Base-by-base conservation (phyloP, 495 filamentous ascomycete species). In the Usnea hakonensis region DNA sequence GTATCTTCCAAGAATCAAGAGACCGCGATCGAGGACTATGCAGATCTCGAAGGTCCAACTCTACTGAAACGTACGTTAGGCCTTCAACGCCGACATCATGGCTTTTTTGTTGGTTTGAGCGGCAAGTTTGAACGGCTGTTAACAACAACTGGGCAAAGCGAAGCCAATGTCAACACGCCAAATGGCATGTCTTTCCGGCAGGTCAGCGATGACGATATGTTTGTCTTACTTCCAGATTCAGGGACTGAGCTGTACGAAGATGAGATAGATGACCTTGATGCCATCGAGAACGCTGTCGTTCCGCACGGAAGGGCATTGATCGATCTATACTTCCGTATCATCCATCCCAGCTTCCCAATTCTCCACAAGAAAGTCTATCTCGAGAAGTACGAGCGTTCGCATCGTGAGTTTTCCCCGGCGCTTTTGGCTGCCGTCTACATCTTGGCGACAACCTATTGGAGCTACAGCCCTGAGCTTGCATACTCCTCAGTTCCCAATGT, bases 351-450 rank as follows among this genome's bases (percentile, higher is more conserved):
- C 64, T 91, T 91, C 66, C 90, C 90, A n/a, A 89, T 94, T 63
- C 75, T 94, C 48, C 85, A 92, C 66, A 90, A 89, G 75, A 80
- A 79, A 38, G 83, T 90, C 48, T 93, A 90, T 67, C 78, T 88
- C 66, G 87, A 91, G 66, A 89, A 90, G 73, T 88, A 91, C 70
- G 79, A 84, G 28, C 82, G 85, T 55, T 83, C 84, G 23, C 81
- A 89, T 70, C 83, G 82, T 36, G 85, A 90, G 62, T 89, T 92
- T 70, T 87, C 88, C 28, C 87, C 90, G 30, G 80, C 88, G 5
- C 78, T 92, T 9, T 76, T 94, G 19, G 89, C 90, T n/a, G 89
- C 87, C 52, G 85, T 94, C 64, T 94, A 94, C 68, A 83, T 91
- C 55, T 76, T 93, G 32, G 90, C 88, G 7, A 81, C 91, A 65